Base-by-base conservation (phyloP, 306 rosid genomes). In the Hippophae tibetana region DNA sequence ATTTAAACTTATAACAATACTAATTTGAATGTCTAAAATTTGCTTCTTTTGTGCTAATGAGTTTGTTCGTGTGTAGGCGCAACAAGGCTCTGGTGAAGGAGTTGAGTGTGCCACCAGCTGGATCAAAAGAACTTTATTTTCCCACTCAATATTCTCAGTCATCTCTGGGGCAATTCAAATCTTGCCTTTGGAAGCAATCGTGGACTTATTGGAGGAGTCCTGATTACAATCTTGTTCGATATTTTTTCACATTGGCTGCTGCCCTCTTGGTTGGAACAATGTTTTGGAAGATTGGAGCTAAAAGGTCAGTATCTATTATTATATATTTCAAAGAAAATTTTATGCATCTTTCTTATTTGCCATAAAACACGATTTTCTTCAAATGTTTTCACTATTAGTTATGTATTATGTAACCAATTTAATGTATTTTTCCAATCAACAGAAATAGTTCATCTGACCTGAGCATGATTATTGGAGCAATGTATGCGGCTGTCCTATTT, bases 191-290 rank as follows among this genome's bases (percentile, higher is more conserved):
- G 93, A 87, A 87, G 61, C 89, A 87, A 38, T 60, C 78, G 13
- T 76, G 82, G 74, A 84, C 94, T 18, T 85, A 82, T 52, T 82
- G 94, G 94, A 82, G 89, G 63, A 85, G 81, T 40, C 75, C 94
- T 0, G 55, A 48, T 14, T 82, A 65, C 58, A 82, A 79, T 69
- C 77, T 66, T 8, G 13, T 78, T 55, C 63, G 85, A 23, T 70
- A 72, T 40, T 65, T 69, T 52, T 13, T 66, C 61, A 69, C 94
- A 31, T 53, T 47, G 13, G 13, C 49, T 1, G 54, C 78, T 1
- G 94, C 84, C 26, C 2, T 75, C 31, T 7, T 80, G 9, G 76
- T 85, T 52, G 94, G 89, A 10, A 31, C 74, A 23, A 79, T 85
- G 61, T 85, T 79, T 61, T 85, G 86, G 86, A 25, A 61, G 27